Conservation (phyloP, 495 filamentous ascomycete genomes). For the Neurospora tetraspora region DNA sequence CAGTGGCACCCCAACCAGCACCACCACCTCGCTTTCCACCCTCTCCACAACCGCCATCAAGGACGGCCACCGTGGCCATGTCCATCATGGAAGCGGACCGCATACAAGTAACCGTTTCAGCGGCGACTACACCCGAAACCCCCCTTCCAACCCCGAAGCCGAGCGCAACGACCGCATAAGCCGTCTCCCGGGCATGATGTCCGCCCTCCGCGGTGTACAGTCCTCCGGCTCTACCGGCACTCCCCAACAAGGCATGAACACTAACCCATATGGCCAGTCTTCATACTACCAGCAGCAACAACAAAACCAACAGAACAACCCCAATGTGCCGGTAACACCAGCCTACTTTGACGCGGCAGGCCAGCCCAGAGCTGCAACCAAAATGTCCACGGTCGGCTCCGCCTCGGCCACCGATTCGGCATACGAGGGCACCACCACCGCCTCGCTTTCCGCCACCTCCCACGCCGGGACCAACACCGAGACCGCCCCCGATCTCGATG, state of each 20-base stretch:
- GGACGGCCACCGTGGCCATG: slow-evolving; percentile 76
- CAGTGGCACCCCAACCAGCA: slow-evolving; percentile 86
- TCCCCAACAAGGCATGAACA: slow-evolving; percentile 12
- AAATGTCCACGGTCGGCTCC: slow-evolving; percentile 76
- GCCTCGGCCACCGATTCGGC: slow-evolving; percentile 61
- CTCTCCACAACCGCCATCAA: slow-evolving; percentile 89
- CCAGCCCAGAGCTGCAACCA: slow-evolving; percentile 43
- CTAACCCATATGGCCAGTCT: background rate
- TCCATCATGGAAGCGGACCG: slow-evolving; percentile 27
- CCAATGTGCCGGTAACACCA: slow-evolving; percentile 29
- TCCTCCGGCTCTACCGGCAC: slow-evolving; percentile 20
- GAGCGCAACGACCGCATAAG: slow-evolving; percentile 92
- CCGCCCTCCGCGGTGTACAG: slow-evolving; percentile 43
- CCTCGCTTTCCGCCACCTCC: background rate
- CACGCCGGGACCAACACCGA: slow-evolving; percentile 52
- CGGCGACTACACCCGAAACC: slow-evolving; percentile 47
- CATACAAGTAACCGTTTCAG: slow-evolving; percentile 20
- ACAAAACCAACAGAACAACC: slow-evolving; percentile 16
- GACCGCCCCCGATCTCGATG: slow-evolving; percentile 18
- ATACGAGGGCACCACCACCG: slow-evolving; percentile 52
- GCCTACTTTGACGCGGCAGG: slow-evolving; percentile 64
- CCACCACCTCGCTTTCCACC: slow-evolving; percentile 74
- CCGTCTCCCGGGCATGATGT: slow-evolving; percentile 74
- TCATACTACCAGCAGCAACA: slow-evolving; percentile 6
- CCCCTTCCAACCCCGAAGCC: slow-evolving; percentile 64